phyloP scores from a whole-genome alignment of 2,329 filamentous ascomycete species.

The Colletotrichum camelliae region DNA sequence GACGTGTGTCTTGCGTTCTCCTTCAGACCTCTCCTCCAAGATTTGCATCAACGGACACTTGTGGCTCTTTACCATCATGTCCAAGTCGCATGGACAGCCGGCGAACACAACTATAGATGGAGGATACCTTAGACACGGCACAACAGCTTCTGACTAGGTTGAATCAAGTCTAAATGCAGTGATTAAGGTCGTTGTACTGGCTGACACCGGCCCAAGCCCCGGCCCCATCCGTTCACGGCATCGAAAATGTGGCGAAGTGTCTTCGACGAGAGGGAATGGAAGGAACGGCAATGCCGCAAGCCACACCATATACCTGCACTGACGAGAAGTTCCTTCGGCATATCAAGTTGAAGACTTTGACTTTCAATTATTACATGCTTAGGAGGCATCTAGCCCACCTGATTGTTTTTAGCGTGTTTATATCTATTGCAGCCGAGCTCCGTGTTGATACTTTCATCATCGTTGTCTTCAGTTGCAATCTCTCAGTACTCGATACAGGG shows the following conservation, averaged over 20 bases:
- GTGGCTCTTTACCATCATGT: not conserved
- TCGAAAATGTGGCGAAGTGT: not conserved
- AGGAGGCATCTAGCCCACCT: not conserved
- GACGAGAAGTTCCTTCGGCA: too few relatives aligned
- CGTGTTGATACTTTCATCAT: not conserved
- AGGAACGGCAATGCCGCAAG: not conserved
- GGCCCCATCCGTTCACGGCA: not conserved
- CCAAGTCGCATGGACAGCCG: not conserved
- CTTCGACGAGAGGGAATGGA: not conserved
- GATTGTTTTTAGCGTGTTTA: fast-evolving
- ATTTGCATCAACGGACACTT: not conserved
- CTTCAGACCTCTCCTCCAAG: not conserved
- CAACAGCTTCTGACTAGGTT: too few relatives aligned
- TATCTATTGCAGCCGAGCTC: not conserved
- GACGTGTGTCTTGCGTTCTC: not conserved
- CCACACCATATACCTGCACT: too few relatives aligned
- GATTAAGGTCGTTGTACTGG: not conserved
- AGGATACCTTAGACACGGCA: too few relatives aligned
- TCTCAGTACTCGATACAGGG: not conserved
- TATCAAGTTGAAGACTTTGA: too few relatives aligned
- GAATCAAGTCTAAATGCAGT: not conserved
- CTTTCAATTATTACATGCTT: not conserved
- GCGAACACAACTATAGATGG: too few relatives aligned
- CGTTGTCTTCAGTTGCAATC: not conserved
- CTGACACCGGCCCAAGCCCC: not conserved